Base-by-base conservation (phyloP, 139 green algal species). In the Chlorella sp. region DNA sequence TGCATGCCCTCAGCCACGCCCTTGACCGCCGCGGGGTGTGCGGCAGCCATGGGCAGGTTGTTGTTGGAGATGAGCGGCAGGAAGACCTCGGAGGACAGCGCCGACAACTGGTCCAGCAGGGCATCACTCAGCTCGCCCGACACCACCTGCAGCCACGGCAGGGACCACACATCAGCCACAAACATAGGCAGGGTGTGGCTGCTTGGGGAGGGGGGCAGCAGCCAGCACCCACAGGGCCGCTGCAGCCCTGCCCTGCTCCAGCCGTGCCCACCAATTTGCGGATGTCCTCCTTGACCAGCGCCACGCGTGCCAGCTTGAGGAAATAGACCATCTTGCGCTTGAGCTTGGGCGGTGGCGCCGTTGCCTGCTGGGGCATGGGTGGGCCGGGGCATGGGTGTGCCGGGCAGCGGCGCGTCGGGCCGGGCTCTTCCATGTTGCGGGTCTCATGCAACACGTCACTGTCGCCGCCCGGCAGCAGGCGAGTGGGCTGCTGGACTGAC, bases 271-370 rank as follows among this genome's bases (percentile, higher is more conserved):
- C 90, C 86, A 90, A 34, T 73, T 91, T 92, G 78, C 88, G 87
- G 72, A 97, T 92, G 84, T 88, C 95, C 6, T 96, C 91, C 60
- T 89, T 91, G 40, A 92, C 90, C 22, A 97, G 83, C 51, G 90
- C 90, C 20, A 69, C 84, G 20, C 86, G 65, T 17, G 85, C 51
- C 16, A 89, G 87, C 89, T 98, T 97, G 44, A 97, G 38, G 83
- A 98, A 97, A 84, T 96, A 98, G 0, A 96, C 85, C 0, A 92
- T 92, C 88, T 98, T 97, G 65, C 93, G 91, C 85, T 94, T 95
- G 79, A 96, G 93, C 76, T 96, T 97, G 4, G 51, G 41, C 7
- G 90, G 91, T 24, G 92, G 91, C 11, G 46, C 46, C 46, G 11
- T 54, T 8, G 46, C 46, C 46, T 54, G 46, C 46, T 11, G 46